These are phyloP conservation scores for Termitomyces sp. DNA, from an alignment of 768 basidiomycete species.

Conservation along the genomic window DNA sequence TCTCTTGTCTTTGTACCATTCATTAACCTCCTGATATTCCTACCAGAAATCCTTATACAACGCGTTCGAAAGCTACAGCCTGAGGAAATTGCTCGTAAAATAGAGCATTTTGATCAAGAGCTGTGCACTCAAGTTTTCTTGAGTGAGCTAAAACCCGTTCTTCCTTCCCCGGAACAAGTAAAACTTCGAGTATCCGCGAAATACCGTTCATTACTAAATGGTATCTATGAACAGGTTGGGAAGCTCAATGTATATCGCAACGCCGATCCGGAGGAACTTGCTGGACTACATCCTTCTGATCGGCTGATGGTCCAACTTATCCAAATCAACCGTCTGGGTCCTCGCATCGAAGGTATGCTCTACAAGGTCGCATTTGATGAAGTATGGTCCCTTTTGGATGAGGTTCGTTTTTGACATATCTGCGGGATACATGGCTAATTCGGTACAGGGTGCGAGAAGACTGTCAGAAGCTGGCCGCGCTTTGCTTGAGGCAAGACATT, in stretches of 20 bases:
- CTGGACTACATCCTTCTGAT: conserved; percentile 89
- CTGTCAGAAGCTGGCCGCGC: conserved; percentile 78
- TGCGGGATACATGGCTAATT: conserved; percentile 2
- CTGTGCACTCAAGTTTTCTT: conserved; percentile 89
- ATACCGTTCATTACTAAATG: background rate
- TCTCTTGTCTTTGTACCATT: conserved; percentile 11
- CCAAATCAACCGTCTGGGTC: conserved; percentile 84
- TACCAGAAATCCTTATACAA: conserved; percentile 86
- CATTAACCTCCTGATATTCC: background rate
- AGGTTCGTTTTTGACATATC: conserved; percentile 41
- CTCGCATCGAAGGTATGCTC: conserved; percentile 94
- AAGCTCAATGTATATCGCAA: conserved; percentile 89
- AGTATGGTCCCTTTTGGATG: conserved; percentile 75
- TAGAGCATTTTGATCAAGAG: conserved; percentile 83
- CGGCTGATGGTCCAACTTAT: conserved; percentile 96
- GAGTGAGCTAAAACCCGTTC: conserved; percentile 79
- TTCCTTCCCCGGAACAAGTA: conserved; percentile 91
- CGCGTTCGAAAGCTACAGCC: conserved; percentile 80
- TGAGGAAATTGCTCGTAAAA: conserved; percentile 79
- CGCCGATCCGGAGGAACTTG: conserved; percentile 82
- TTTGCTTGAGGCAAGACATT: conserved; percentile 76
- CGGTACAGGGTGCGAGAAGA: conserved; percentile 68
- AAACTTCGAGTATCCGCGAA: conserved; percentile 8
- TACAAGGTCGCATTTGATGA: conserved; percentile 89
- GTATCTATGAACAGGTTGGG: conserved; percentile 52